These are phyloP conservation scores for Vigna reflexopilosa DNA, from an alignment of 306 rosid genomes.

Conservation along the genomic window DNA sequence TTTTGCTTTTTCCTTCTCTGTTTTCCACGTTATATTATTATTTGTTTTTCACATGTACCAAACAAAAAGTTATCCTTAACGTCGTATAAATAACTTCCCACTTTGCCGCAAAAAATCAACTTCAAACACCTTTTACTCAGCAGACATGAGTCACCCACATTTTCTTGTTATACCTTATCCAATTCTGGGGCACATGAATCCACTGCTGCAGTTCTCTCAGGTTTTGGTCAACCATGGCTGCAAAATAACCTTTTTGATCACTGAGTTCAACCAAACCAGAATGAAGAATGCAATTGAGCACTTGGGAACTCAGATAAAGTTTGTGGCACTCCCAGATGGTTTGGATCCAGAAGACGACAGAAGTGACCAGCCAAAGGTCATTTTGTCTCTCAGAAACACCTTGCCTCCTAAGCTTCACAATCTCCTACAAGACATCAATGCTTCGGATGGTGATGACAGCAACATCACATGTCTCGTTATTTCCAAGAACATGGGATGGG, in stretches of 20 bases:
- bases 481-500: constrained; percentile 54
- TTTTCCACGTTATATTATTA: neutral
- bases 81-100: neutral
- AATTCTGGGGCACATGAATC: constrained; percentile 59
- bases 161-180: constrained; percentile 55
- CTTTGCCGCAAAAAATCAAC: neutral
- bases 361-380: constrained; percentile 17
- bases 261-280: constrained; percentile 30
- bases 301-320: constrained; percentile 23
- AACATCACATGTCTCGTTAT: constrained; percentile 48
- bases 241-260: constrained; percentile 51
- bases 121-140: neutral
- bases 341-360: constrained; percentile 47
- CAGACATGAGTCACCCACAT: constrained; percentile 38
- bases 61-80: neutral
- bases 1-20: neutral
- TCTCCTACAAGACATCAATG: constrained; percentile 48
- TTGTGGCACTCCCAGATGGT: constrained; percentile 49
- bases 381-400: constrained; percentile 30
- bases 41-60: neutral
- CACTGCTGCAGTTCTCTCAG: constrained; percentile 55
- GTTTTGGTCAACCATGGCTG: constrained; percentile 47
- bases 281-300: neutral
- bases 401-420: constrained; percentile 48
- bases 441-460: constrained; percentile 13